These are phyloP conservation scores for Ramalina intermedia DNA, from an alignment of 495 filamentous ascomycete genomes.

Conservation along the genomic window DNA sequence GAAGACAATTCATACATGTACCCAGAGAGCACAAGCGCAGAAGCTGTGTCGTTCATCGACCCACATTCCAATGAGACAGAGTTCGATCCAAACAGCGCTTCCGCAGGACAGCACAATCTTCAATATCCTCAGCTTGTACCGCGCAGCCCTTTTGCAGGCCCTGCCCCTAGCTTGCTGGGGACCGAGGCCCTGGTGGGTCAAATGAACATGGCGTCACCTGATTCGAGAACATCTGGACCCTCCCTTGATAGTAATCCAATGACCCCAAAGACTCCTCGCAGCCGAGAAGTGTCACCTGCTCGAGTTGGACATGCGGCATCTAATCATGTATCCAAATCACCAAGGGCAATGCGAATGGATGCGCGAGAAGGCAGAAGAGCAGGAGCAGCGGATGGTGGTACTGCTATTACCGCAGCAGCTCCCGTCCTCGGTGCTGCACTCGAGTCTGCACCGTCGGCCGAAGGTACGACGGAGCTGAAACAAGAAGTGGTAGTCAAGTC, in stretches of 20 bases:
- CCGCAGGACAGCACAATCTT: conserved; percentile 1
- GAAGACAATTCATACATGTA: conserved; percentile 6
- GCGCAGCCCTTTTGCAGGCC: conserved; percentile 13
- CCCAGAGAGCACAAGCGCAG: background rate
- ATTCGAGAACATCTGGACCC: conserved; percentile 12
- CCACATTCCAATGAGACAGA: background rate
- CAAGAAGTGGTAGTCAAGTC: too few relatives aligned
- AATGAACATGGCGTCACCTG: conserved; percentile 49
- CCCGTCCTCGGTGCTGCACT: too few relatives aligned
- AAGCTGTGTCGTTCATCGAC: background rate
- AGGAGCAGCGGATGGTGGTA: too few relatives aligned
- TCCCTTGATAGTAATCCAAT: conserved; percentile 5
- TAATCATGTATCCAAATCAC: background rate
- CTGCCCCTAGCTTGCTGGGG: conserved; percentile 46
- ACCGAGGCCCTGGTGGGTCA: conserved; percentile 53
- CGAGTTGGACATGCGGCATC: background rate
- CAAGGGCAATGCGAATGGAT: background rate
- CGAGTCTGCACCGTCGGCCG: too few relatives aligned
- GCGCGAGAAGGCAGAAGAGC: too few relatives aligned
- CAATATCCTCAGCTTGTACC: conserved; percentile 8
- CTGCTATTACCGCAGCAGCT: too few relatives aligned
- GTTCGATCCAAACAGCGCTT: background rate
- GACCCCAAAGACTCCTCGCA: conserved; percentile 7
- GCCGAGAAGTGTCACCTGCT: conserved; percentile 1
- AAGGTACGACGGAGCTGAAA: too few relatives aligned